Evolutionary conservation across 2,329 filamentous ascomycete species (phyloP).

Genomic region (Paecilomyces sp.): DNA sequence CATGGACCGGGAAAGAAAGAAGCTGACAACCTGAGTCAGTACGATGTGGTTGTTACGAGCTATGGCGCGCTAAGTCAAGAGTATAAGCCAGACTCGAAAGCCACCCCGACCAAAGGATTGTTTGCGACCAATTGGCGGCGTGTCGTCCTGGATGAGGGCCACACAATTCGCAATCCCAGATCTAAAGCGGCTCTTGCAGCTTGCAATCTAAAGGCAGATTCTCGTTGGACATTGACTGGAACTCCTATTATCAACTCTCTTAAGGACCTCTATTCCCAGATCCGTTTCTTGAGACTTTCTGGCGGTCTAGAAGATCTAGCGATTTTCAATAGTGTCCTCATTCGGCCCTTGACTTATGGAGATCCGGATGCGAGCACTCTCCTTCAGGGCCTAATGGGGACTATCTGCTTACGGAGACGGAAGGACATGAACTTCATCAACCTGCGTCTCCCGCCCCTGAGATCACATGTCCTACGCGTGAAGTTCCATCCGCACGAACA

Average conservation of each 20-base stretch:
- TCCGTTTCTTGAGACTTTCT: conserved; percentile 68
- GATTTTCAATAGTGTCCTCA: conserved; percentile 66
- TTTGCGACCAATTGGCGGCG: conserved; percentile 68
- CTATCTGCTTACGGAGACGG: conserved; percentile 70
- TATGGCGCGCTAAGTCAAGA: conserved; percentile 71
- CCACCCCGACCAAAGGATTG: conserved; percentile 42
- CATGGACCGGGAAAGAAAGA: conserved; percentile 58
- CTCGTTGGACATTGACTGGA: conserved; percentile 72
- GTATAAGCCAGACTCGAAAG: conserved; percentile 44
- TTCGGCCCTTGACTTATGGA: conserved; percentile 57
- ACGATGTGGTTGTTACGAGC: conserved; percentile 75
- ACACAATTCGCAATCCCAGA: conserved; percentile 69
- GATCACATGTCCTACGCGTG: conserved; percentile 70
- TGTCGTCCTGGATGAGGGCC: conserved; percentile 76
- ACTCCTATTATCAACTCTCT: conserved; percentile 80
- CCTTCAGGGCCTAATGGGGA: conserved; percentile 70
- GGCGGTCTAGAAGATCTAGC: conserved; percentile 67
- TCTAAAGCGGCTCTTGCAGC: conserved; percentile 67
- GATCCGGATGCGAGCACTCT: conserved; percentile 54
- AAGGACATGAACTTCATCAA: conserved; percentile 89
- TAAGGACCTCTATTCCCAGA: conserved; percentile 71
- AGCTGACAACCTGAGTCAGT: conserved; percentile 54
- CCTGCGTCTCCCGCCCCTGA: conserved; percentile 67
- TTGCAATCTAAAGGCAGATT: conserved; percentile 58
- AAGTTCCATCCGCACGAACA: conserved; percentile 66